Percentiles rank a stretch among this genome's conserved stretches.
These are phyloP conservation scores for Pythium apleroticum DNA, from an alignment of 352 stramenopile species.

Conservation along the genomic window DNA sequence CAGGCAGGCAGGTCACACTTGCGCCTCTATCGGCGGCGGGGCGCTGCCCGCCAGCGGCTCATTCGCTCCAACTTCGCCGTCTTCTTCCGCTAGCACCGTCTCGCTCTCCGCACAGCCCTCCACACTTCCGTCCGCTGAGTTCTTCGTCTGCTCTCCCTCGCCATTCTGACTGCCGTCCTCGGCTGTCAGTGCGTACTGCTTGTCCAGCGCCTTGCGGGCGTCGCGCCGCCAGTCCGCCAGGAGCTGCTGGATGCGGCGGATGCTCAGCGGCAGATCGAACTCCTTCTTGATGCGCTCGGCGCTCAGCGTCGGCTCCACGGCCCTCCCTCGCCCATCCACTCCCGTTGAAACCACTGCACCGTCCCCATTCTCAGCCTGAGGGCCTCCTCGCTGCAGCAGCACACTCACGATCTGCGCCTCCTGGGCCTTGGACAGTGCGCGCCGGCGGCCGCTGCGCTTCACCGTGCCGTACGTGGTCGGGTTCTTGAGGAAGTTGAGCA, in stretches of 20 bases:
- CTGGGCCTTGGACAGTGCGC: conserved; percentile 42
- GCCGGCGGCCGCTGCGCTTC: conserved; percentile 56
- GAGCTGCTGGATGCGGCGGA: conserved; percentile 55
- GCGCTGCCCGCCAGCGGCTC: not conserved
- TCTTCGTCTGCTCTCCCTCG: not conserved
- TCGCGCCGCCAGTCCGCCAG: conserved; percentile 48
- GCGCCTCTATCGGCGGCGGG: not conserved
- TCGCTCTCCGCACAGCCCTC: not conserved
- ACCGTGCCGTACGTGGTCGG: conserved; percentile 44
- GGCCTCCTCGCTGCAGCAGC: conserved; percentile 24
- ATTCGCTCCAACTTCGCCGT: not conserved
- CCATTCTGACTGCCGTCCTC: conserved; percentile 4
- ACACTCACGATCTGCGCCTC: conserved; percentile 41
- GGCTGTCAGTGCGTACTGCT: conserved; percentile 31
- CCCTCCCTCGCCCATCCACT: not conserved
- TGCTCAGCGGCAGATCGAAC: conserved; percentile 51
- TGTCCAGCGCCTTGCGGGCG: conserved; percentile 27
- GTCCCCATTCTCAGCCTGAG: not conserved
- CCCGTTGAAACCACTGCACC: not conserved
- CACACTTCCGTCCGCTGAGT: not conserved
- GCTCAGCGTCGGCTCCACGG: conserved; percentile 33
- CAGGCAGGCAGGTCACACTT: no score
- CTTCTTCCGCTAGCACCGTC: not conserved
- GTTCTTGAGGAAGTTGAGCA: conserved; percentile 56
- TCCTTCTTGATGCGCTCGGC: conserved; percentile 48